Conservation (phyloP, 106 monocot species). For the Xerophyta viscosa region DNA sequence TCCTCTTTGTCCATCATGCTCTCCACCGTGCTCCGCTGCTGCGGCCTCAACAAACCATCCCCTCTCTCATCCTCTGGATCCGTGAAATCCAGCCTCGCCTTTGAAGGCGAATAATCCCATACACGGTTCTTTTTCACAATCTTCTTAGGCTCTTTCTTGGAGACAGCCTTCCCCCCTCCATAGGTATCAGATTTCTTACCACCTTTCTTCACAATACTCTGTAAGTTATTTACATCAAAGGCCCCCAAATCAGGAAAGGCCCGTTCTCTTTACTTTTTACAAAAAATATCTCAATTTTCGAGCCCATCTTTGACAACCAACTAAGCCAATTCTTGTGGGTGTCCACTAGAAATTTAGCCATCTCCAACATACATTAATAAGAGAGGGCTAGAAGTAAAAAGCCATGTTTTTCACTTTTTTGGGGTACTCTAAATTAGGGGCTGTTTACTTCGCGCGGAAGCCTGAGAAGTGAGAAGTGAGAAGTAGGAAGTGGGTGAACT, state of each 20-base stretch:
- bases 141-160: slow-evolving; percentile 59
- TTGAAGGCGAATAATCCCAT: slow-evolving; percentile 60
- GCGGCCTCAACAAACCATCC: slow-evolving; percentile 41
- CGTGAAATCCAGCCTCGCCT: slow-evolving; percentile 78
- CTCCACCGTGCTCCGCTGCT: slow-evolving; percentile 58
- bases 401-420: too few species aligned
- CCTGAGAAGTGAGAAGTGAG: too few species aligned
- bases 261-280: slow-evolving; percentile 61
- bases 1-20: slow-evolving; percentile 99
- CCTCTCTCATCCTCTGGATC: slow-evolving; percentile 76
- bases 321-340: too few species aligned
- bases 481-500: too few species aligned
- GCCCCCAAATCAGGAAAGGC: slow-evolving; percentile 53
- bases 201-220: slow-evolving; percentile 60
- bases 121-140: slow-evolving; percentile 80
- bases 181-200: slow-evolving; percentile 42
- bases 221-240: slow-evolving; percentile 95
- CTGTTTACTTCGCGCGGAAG: too few species aligned
- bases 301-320: too few species aligned
- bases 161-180: slow-evolving; percentile 6
- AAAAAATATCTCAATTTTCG: too few species aligned
- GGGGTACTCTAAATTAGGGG: too few species aligned
- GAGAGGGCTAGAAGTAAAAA: too few species aligned
- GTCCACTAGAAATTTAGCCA: too few species aligned
- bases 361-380: too few species aligned